Conservation (phyloP, 345 rosid species). For the Eucalyptus pauciflora region DNA sequence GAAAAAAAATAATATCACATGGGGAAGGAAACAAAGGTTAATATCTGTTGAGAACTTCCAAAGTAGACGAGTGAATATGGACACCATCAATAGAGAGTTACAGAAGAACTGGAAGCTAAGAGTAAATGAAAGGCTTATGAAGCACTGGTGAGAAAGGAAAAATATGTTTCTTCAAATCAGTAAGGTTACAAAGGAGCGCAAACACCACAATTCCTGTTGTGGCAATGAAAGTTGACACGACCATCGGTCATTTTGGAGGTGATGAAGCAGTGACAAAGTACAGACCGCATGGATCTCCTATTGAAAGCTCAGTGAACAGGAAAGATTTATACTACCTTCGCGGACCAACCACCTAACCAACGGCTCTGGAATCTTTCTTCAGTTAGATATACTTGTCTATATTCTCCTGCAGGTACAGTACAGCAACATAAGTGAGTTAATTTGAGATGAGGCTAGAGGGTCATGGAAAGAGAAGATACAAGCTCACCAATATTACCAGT, state of each 20-base stretch:
- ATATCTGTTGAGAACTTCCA: not conserved
- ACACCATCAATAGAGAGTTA: not conserved
- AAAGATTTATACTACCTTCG: conserved; percentile 4
- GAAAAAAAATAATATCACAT: not conserved
- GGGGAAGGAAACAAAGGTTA: not conserved
- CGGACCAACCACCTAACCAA: conserved; percentile 31
- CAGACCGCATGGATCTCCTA: not conserved
- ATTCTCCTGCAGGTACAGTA: conserved; percentile 1
- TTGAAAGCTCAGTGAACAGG: not conserved
- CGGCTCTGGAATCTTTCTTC: conserved; percentile 16
- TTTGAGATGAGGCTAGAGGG: not conserved
- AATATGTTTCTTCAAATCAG: not conserved
- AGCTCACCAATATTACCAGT: not conserved
- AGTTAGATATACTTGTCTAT: not conserved
- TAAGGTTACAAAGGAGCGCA: not conserved
- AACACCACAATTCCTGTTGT: not conserved
- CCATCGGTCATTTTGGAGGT: not conserved
- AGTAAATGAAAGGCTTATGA: not conserved
- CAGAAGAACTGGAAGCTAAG: not conserved
- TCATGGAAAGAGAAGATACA: not conserved
- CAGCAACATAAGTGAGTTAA: not conserved
- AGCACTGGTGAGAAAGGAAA: not conserved
- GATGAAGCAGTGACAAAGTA: not conserved
- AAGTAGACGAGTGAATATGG: not conserved
- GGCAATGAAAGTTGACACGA: not conserved